Evolutionary conservation across 1,284 basidiomycete genomes (phyloP), one percentile per base, ranked within the genome.

Genomic region (Cryptococcus sp.): DNA sequence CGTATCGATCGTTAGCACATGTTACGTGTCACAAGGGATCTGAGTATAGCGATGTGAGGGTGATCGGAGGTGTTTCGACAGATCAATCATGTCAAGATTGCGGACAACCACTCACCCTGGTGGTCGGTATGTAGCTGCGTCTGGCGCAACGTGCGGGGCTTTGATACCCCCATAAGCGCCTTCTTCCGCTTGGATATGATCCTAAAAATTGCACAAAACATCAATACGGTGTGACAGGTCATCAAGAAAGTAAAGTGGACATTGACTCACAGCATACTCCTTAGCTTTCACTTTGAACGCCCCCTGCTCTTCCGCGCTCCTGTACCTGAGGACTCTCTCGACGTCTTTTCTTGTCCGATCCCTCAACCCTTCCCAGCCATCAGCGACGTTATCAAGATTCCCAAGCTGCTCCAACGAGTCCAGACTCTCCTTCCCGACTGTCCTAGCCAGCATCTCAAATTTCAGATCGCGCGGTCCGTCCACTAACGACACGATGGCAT

Each of bases 401-500:
- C 47, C 61, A 19, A 42, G 41, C 22, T 22, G 53, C 20, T 62
- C 56, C 42, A 58, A 16, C 25, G 53, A 23, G 22, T 50, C 52
- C 51, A 54, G 53, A 46, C 60, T 55, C 63, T 95, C 92, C 81
- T 88, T 86, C 2, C 91, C 93, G 23, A 91, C 82, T 1, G 90
- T 86, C 54, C 90, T 85, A 20, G 92, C 89, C 5, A 89, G 87
- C 82, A 93, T 86, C 73, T 93, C 90, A 73, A 87, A 89, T 64
- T 88, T 87, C 46, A 99, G 80, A 79, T 99, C 96, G 60, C 85
- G 83, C 11, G 93, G 91, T 70, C 91, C 90, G 81, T 99, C 96
- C 35, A 99, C 95, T 6, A 99, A 83, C 78, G 96, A 91, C 46
- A 99, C 80, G 58, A 99, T 85, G 3, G 95, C 95, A 64, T 88